Evolutionary conservation across 2,329 filamentous ascomycete genomes (phyloP).

Genomic region (Simplicillium sp.): DNA sequence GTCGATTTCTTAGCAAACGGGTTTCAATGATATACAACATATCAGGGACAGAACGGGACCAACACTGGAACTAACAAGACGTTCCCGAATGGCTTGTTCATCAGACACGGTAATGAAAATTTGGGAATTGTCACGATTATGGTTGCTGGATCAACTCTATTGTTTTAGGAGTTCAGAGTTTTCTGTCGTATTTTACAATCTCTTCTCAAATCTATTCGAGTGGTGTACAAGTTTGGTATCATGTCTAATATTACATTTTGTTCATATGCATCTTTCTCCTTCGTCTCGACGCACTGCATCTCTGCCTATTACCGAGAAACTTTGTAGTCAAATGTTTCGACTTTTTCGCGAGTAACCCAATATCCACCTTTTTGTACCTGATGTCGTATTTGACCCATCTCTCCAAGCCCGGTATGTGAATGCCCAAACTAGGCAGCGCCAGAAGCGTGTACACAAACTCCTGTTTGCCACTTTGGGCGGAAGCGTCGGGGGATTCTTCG

Average conservation of each 20-base stretch:
- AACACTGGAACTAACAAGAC: no score
- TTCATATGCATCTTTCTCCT: not conserved
- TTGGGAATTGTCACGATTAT: not conserved
- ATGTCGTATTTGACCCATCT: conserved; percentile 40
- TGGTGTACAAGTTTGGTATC: not conserved
- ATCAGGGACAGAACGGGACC: no score
- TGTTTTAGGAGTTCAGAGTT: not conserved
- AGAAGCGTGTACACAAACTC: conserved; percentile 27
- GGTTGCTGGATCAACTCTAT: not conserved
- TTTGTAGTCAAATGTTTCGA: not conserved
- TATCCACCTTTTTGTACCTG: conserved; percentile 40
- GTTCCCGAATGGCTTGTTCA: no score
- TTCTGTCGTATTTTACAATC: no score
- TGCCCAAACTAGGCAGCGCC: conserved; percentile 42
- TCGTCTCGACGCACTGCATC: conserved; percentile 1
- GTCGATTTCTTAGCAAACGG: no score
- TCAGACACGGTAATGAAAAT: not conserved
- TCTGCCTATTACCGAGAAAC: not conserved
- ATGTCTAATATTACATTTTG: not conserved
- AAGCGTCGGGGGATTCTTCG: conserved; percentile 12
- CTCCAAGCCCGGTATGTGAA: conserved; percentile 35
- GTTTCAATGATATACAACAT: no score
- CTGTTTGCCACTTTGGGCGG: not conserved
- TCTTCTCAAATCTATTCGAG: no score
- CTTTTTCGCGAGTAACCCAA: conserved; percentile 21